Conservation (phyloP, 371 early-diverging fungal species). For the Lichtheimia corymbifera region DNA sequence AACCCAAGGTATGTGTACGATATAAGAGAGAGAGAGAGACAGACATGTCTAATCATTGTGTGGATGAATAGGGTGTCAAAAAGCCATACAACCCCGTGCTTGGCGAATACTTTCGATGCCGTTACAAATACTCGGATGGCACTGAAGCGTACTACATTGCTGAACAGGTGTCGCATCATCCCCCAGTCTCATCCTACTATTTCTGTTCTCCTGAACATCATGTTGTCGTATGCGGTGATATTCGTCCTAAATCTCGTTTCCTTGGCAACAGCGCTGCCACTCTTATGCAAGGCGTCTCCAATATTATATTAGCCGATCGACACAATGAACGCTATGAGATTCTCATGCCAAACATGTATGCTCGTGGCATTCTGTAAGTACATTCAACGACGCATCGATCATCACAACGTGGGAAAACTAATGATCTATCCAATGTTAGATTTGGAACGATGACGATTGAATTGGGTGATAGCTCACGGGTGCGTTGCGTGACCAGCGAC, state of each 20-base stretch:
- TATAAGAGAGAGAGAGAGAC: constrained; percentile 1
- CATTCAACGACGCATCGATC: neutral
- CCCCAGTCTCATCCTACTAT: constrained; percentile 86
- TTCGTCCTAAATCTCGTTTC: constrained; percentile 89
- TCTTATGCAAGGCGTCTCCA: constrained; percentile 79
- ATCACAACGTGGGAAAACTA: neutral
- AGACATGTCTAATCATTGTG: neutral
- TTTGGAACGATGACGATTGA: constrained; percentile 95
- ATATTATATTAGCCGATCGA: constrained; percentile 64
- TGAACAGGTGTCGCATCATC: constrained; percentile 95
- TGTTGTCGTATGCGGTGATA: constrained; percentile 79
- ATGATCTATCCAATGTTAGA: constrained; percentile 1
- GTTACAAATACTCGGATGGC: constrained; percentile 68
- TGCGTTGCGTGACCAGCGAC: constrained; percentile 77
- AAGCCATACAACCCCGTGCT: constrained; percentile 96
- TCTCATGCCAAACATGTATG: constrained; percentile 91
- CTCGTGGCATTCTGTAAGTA: constrained; percentile 72
- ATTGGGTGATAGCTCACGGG: constrained; percentile 81
- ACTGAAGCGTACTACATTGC: constrained; percentile 79
- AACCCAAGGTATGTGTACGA: constrained; percentile 72
- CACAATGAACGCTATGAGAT: constrained; percentile 78
- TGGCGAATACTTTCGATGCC: constrained; percentile 90
- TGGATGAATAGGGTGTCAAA: constrained; percentile 79
- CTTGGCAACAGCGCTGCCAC: constrained; percentile 94
- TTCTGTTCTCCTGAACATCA: constrained; percentile 82